Evolutionary conservation across 768 basidiomycete genomes (phyloP).

Genomic region (Gloeopeniophorella convolvens): DNA sequence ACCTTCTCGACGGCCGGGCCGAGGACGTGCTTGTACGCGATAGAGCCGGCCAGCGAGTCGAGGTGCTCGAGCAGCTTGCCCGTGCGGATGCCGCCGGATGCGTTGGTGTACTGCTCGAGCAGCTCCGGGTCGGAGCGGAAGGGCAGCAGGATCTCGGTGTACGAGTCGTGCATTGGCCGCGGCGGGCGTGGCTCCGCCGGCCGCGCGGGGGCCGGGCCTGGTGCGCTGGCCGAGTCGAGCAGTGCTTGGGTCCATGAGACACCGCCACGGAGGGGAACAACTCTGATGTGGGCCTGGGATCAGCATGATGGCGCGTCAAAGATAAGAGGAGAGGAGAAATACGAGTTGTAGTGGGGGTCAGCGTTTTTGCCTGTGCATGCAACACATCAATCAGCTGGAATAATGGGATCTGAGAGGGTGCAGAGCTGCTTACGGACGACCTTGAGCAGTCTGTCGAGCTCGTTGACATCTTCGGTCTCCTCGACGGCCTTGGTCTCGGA

Average conservation of each 20-base stretch:
- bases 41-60: constrained; percentile 79
- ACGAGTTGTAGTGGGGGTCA: background rate
- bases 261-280: constrained; percentile 1
- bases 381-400: background rate
- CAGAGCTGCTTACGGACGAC: background rate
- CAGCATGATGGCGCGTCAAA: background rate
- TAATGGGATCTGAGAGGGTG: background rate
- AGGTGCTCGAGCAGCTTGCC: constrained; percentile 77
- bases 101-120: constrained; percentile 66
- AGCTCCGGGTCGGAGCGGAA: constrained; percentile 53
- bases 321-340: background rate
- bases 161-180: constrained; percentile 65
- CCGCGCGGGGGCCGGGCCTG: background rate
- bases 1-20: constrained; percentile 53
- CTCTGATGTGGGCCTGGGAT: background rate
- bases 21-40: constrained; percentile 78
- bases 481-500: constrained; percentile 5
- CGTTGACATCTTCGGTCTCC: constrained; percentile 16
- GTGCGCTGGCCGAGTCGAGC: background rate
- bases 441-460: constrained; percentile 9
- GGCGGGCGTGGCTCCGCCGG: constrained; percentile 26
- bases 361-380: background rate
- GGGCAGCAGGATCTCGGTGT: constrained; percentile 57
- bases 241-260: constrained; percentile 7
- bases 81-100: constrained; percentile 60